A percentile compares a stretch with the other conserved stretches of the same genome.
Evolutionary conservation across 768 basidiomycete genomes (phyloP).

Genomic region (Clitopilus passeckerianus): DNA sequence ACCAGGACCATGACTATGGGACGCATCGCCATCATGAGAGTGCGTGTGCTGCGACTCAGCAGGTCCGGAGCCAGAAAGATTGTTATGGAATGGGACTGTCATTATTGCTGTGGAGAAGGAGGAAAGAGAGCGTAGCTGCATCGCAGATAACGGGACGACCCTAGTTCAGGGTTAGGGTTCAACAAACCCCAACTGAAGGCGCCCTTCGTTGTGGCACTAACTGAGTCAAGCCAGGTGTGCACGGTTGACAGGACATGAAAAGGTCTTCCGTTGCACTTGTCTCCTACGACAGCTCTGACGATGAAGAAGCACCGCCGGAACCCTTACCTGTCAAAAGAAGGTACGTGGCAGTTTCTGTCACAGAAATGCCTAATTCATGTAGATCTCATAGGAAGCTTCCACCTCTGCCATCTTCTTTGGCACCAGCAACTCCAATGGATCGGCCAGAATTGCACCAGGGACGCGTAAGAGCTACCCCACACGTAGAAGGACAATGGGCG

Average conservation of each 20-base stretch:
- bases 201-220: too few relatives aligned
- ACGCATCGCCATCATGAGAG: conserved; percentile 51
- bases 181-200: background rate
- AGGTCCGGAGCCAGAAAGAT: conserved; percentile 28
- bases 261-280: conserved; percentile 32
- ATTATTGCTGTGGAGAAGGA: conserved; percentile 20
- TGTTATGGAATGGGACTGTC: conserved; percentile 78
- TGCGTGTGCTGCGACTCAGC: conserved; percentile 32
- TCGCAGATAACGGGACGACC: background rate
- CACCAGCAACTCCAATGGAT: conserved; percentile 50
- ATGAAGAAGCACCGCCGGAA: conserved; percentile 23
- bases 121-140: too few relatives aligned
- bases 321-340: conserved; percentile 27
- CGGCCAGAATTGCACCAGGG: conserved; percentile 84
- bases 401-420: conserved; percentile 44
- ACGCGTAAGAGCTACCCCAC: conserved; percentile 65
- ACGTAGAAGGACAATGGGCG: conserved; percentile 84
- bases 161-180: background rate
- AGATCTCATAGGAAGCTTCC: conserved; percentile 55
- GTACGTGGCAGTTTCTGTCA: conserved; percentile 23
- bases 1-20: conserved; percentile 48
- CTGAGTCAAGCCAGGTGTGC: background rate
- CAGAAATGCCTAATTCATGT: background rate
- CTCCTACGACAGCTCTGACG: conserved; percentile 47
- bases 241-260: conserved; percentile 25